Evolutionary conservation across 129 eudicot genomes (phyloP).

Genomic region (Tagetes erecta): DNA sequence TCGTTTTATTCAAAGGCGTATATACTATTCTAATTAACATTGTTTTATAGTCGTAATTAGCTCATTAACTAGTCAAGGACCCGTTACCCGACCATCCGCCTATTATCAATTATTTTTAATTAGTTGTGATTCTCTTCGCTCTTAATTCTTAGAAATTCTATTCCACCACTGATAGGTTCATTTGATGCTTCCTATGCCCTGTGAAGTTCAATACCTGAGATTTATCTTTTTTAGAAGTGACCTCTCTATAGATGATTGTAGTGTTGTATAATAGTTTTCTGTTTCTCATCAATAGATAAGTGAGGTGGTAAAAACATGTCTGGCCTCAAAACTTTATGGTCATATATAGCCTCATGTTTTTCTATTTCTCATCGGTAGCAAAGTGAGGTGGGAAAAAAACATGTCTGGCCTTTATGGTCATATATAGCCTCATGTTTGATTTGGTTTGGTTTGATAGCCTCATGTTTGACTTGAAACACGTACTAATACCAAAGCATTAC

Average conservation of each 20-base stretch:
- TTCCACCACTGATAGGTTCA: background rate
- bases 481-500: slow-evolving; percentile 39
- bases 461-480: slow-evolving; percentile 7
- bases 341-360: background rate
- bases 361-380: background rate
- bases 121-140: background rate
- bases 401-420: slow-evolving; percentile 2
- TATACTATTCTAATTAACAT: background rate
- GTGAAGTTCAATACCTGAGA: background rate
- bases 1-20: background rate
- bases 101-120: background rate
- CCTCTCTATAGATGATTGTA: slow-evolving; percentile 3
- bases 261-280: background rate
- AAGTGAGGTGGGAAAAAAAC: background rate
- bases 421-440: slow-evolving; percentile 13
- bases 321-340: slow-evolving; percentile 9
- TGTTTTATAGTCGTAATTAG: background rate
- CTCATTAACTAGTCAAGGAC: too few species aligned
- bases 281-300: background rate
- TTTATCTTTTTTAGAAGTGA: background rate
- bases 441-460: background rate
- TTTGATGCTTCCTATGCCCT: background rate
- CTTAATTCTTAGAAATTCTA: background rate
- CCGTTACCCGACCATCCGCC: background rate
- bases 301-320: background rate